Evolutionary conservation across 1,284 basidiomycete species (phyloP).

Genomic region (Papiliotrema nemorosa): DNA sequence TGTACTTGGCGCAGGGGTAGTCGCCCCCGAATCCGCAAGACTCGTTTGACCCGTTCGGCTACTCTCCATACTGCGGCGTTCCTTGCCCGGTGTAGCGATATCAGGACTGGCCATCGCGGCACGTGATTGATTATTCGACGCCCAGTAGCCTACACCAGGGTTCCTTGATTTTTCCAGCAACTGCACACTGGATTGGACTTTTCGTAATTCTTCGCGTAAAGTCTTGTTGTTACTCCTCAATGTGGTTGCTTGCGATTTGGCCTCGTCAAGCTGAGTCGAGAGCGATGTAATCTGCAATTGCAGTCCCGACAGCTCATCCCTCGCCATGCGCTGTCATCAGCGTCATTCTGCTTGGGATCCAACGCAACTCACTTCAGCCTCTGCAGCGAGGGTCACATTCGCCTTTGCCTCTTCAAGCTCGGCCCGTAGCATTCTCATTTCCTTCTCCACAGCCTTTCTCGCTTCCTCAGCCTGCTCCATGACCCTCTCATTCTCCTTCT

Average conservation of each 20-base stretch:
- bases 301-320: conserved; percentile 46
- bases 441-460: conserved; percentile 55
- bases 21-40: conserved; percentile 1
- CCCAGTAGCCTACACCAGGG: conserved; percentile 91
- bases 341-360: background rate
- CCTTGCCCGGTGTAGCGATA: conserved; percentile 2
- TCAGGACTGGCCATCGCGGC: conserved; percentile 10
- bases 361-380: conserved; percentile 47
- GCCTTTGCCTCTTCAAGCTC: conserved; percentile 57
- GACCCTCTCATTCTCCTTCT: conserved; percentile 60
- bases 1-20: background rate
- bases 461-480: conserved; percentile 58
- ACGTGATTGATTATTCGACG: conserved; percentile 25
- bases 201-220: conserved; percentile 83
- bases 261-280: conserved; percentile 47
- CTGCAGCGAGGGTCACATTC: conserved; percentile 42
- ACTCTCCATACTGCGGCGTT: conserved; percentile 13
- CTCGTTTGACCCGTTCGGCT: background rate
- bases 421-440: conserved; percentile 24
- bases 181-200: conserved; percentile 84
- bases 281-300: conserved; percentile 38
- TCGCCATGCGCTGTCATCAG: conserved; percentile 38
- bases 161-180: conserved; percentile 83
- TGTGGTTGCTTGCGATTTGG: conserved; percentile 30
- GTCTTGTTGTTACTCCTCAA: conserved; percentile 64